Percentiles rank a stretch among this genome's conserved stretches.
Evolutionary conservation across 192 early-diverging fungal genomes (phyloP).

Genomic region (Coemansia sp.): DNA sequence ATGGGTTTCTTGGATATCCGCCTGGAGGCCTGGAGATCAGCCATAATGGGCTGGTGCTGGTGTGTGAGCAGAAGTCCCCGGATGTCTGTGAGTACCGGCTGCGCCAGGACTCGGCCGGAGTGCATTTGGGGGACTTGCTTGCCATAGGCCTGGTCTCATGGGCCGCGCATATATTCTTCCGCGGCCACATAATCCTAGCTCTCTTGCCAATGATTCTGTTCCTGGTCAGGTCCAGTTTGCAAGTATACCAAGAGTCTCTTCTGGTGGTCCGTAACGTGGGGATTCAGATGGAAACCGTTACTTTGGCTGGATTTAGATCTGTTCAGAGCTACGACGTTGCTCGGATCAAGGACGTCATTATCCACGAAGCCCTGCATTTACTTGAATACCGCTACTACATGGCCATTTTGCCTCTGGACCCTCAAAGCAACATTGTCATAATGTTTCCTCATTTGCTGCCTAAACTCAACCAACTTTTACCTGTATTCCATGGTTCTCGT

Average conservation of each 20-base stretch:
- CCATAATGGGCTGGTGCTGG: constrained; percentile 27
- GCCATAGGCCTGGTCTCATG: constrained; percentile 45
- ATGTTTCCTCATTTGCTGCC: constrained; percentile 50
- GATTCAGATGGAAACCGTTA: constrained; percentile 40
- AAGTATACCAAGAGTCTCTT: constrained; percentile 45
- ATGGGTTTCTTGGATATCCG: constrained; percentile 39
- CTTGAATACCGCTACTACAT: constrained; percentile 51
- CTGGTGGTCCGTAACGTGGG: constrained; percentile 47
- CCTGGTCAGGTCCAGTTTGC: constrained; percentile 25
- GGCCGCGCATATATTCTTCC: constrained; percentile 48
- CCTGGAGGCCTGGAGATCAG: constrained; percentile 41
- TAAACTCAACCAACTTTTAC: constrained; percentile 27
- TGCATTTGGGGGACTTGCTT: constrained; percentile 31
- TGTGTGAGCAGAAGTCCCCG: constrained; percentile 47
- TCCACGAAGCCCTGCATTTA: constrained; percentile 46
- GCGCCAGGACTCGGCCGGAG: constrained; percentile 23
- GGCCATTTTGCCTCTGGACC: constrained; percentile 42
- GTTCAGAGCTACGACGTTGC: constrained; percentile 31
- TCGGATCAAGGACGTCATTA: constrained; percentile 39
- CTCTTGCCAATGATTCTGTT: constrained; percentile 36
- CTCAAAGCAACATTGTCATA: constrained; percentile 22
- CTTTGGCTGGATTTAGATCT: constrained; percentile 29
- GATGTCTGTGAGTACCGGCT: constrained; percentile 45
- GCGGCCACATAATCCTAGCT: constrained; percentile 29
- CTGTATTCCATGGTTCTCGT: constrained; percentile 44